phyloP scores from a whole-genome alignment of 768 basidiomycete species.

The Ephemerocybe angulata region DNA sequence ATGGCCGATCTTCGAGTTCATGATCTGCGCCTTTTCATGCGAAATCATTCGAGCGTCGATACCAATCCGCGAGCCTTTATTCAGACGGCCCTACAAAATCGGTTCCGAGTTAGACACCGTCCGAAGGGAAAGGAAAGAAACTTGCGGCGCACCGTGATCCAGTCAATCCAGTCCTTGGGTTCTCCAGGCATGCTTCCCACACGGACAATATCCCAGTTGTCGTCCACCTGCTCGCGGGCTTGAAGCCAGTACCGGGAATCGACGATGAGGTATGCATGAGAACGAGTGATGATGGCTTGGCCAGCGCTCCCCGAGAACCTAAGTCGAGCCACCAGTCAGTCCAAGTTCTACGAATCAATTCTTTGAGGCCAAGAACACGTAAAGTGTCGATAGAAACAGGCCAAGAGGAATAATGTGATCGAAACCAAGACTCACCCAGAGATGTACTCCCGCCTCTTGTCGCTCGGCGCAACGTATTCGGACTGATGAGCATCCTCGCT shows the following conservation, averaged over 20 bases:
- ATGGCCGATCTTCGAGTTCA: slow-evolving; percentile 52
- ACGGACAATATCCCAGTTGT: slow-evolving; percentile 67
- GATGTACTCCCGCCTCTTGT: slow-evolving; percentile 76
- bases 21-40: slow-evolving; percentile 59
- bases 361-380: no score
- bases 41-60: slow-evolving; percentile 84
- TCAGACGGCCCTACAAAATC: slow-evolving; percentile 28
- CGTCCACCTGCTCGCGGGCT: slow-evolving; percentile 64
- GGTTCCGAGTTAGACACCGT: background rate
- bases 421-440: slow-evolving; percentile 51
- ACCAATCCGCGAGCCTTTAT: slow-evolving; percentile 56
- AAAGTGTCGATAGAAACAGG: no score
- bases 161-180: slow-evolving; percentile 77
- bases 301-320: slow-evolving; percentile 51
- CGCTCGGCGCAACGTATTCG: slow-evolving; percentile 73
- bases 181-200: slow-evolving; percentile 50
- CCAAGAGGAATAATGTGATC: slow-evolving; percentile 8
- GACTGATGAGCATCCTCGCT: slow-evolving; percentile 81
- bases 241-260: slow-evolving; percentile 86
- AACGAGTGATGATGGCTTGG: slow-evolving; percentile 35
- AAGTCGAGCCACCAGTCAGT: no score
- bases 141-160: slow-evolving; percentile 52
- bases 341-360: no score
- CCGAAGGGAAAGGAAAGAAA: background rate
- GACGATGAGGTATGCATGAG: slow-evolving; percentile 65